Evolutionary conservation across 2,329 filamentous ascomycete genomes (phyloP).

Genomic region (Penicillium sp.): DNA sequence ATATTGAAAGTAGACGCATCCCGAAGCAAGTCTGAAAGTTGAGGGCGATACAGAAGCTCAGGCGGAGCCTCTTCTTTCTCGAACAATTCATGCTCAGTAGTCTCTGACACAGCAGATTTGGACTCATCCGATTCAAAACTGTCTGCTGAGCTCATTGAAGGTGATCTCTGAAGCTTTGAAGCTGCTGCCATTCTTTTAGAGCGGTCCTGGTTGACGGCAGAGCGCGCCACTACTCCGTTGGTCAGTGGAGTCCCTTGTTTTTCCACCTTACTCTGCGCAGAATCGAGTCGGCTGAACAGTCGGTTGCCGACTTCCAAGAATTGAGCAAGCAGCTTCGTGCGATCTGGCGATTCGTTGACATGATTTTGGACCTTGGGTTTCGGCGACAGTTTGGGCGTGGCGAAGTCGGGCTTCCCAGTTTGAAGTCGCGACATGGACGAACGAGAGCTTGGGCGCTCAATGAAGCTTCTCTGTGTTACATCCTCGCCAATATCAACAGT

Average conservation of each 20-base stretch:
- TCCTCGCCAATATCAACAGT: conserved; percentile 58
- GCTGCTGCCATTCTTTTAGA: conserved; percentile 33
- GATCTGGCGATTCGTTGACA: conserved; percentile 32
- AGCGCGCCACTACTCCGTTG: conserved; percentile 33
- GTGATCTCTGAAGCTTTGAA: conserved; percentile 19
- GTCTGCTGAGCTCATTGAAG: conserved; percentile 25
- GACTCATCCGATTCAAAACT: conserved; percentile 28
- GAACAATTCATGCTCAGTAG: conserved; percentile 29
- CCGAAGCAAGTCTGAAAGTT: conserved; percentile 55
- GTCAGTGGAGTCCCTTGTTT: conserved; percentile 19
- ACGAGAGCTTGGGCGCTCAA: conserved; percentile 46
- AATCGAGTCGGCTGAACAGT: conserved; percentile 39
- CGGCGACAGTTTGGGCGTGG: conserved; percentile 25
- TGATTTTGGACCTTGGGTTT: conserved; percentile 17
- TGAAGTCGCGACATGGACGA: conserved; percentile 50
- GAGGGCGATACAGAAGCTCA: conserved; percentile 53
- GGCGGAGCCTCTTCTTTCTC: conserved; percentile 35
- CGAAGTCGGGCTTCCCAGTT: conserved; percentile 41
- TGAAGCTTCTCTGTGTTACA: conserved; percentile 49
- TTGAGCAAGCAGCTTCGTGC: conserved; percentile 43
- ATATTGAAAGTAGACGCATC: conserved; percentile 56
- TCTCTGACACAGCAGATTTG: conserved; percentile 23
- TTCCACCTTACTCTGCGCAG: conserved; percentile 21
- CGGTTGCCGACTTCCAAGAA: conserved; percentile 45
- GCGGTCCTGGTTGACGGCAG: conserved; percentile 35